These are phyloP conservation scores for Anastatica hierochuntica DNA, from an alignment of 345 rosid species.

Conservation along the genomic window DNA sequence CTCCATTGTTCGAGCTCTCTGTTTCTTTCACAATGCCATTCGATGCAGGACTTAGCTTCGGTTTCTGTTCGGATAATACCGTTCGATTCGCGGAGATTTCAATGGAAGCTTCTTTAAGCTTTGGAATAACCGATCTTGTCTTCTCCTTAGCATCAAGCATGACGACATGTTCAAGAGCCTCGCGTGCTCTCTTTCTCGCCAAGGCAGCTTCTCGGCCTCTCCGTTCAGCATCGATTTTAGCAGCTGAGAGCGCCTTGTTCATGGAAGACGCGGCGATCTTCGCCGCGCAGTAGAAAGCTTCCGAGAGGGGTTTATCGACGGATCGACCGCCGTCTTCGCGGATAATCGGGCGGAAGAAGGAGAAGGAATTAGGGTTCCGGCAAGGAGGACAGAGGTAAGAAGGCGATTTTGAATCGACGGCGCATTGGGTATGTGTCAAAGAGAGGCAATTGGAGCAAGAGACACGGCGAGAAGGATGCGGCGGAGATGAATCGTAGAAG, in stretches of 20 bases:
- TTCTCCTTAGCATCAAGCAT: constrained; percentile 10
- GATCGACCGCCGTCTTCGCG: background rate
- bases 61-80: background rate
- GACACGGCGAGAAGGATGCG: constrained; percentile 41
- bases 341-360: constrained; percentile 25
- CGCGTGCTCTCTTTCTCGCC: constrained; percentile 59
- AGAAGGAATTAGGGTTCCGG: constrained; percentile 29
- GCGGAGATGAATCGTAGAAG: constrained; percentile 43
- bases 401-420: constrained; percentile 23
- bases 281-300: constrained; percentile 47
- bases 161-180: constrained; percentile 46
- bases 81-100: constrained; percentile 6
- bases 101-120: background rate
- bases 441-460: constrained; percentile 50
- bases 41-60: constrained; percentile 1
- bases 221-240: constrained; percentile 42
- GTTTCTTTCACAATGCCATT: constrained; percentile 15
- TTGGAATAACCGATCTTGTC: background rate
- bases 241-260: constrained; percentile 36
- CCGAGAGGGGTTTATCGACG: constrained; percentile 36
- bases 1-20: constrained; percentile 12
- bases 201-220: constrained; percentile 48
- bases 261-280: constrained; percentile 46
- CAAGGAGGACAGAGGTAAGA: constrained; percentile 49
- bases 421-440: constrained; percentile 59